phyloP scores from a whole-genome alignment of 495 filamentous ascomycete genomes.

The Hypoxylon fragiforme region DNA sequence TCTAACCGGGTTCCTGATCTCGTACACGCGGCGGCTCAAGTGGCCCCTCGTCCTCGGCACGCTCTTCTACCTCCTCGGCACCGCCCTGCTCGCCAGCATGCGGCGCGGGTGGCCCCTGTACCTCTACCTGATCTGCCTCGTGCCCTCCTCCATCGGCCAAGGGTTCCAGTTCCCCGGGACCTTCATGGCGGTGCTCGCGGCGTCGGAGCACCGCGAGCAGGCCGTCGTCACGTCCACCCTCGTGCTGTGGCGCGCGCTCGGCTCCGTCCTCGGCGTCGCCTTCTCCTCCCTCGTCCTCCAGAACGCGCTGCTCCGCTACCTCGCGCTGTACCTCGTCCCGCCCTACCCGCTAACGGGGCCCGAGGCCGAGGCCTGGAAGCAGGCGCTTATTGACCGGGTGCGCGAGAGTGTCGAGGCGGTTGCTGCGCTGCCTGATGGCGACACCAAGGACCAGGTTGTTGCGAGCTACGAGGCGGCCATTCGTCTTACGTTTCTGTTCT shows the following conservation, averaged over 20 bases:
- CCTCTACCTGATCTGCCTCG: constrained; percentile 64
- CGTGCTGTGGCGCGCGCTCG: constrained; percentile 68
- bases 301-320: constrained; percentile 64
- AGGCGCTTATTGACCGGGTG: constrained; percentile 40
- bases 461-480: constrained; percentile 62
- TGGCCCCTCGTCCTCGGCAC: constrained; percentile 63
- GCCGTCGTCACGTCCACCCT: constrained; percentile 75
- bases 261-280: constrained; percentile 71
- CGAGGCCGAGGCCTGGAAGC: constrained; percentile 32
- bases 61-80: constrained; percentile 58
- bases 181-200: constrained; percentile 70
- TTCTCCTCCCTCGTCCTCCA: constrained; percentile 74
- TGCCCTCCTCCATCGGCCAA: constrained; percentile 62
- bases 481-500: constrained; percentile 56
- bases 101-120: constrained; percentile 56
- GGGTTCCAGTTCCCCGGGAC: constrained; percentile 68
- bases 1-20: constrained; percentile 71
- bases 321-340: constrained; percentile 60
- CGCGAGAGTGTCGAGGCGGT: constrained; percentile 50
- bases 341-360: constrained; percentile 48
- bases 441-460: constrained; percentile 55
- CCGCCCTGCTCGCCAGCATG: constrained; percentile 52
- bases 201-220: constrained; percentile 68
- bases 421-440: constrained; percentile 33
- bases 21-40: constrained; percentile 64